These are phyloP conservation scores for Schizochytrium sp. DNA, from an alignment of 108 stramenopile species.

Conservation along the genomic window DNA sequence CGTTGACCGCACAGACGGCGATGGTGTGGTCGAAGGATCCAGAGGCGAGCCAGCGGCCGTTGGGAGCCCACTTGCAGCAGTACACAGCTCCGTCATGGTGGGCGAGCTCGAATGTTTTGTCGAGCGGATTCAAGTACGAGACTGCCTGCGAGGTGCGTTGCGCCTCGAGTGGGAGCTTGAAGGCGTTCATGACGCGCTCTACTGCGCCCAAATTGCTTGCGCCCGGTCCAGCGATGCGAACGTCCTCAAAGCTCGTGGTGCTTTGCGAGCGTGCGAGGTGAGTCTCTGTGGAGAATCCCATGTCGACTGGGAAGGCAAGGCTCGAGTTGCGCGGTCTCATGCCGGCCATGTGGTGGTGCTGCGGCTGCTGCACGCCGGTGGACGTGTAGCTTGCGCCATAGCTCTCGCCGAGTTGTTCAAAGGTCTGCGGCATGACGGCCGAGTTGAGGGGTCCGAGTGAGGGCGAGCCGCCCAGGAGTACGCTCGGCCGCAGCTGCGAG, in stretches of 20 bases:
- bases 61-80: conserved; percentile 1
- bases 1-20: not conserved
- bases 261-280: not conserved
- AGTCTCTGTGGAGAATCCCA: too few species aligned
- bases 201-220: not conserved
- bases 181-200: not conserved
- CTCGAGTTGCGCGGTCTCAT: too few species aligned
- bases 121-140: not conserved
- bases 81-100: not conserved
- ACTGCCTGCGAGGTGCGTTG: not conserved
- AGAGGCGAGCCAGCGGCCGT: not conserved
- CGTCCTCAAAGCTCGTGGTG: not conserved
- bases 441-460: not conserved
- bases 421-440: not conserved
- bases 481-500: not conserved
- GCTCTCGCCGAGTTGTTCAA: too few species aligned
- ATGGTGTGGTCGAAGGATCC: not conserved
- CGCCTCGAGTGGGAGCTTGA: not conserved
- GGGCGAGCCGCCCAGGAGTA: not conserved
- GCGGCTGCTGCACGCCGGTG: too few species aligned
- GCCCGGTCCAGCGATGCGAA: not conserved
- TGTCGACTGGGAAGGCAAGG: too few species aligned
- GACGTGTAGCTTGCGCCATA: too few species aligned
- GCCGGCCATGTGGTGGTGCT: too few species aligned
- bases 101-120: not conserved